Base-by-base conservation (phyloP, 2,329 filamentous ascomycete genomes). In the Dendryphion nanum region DNA sequence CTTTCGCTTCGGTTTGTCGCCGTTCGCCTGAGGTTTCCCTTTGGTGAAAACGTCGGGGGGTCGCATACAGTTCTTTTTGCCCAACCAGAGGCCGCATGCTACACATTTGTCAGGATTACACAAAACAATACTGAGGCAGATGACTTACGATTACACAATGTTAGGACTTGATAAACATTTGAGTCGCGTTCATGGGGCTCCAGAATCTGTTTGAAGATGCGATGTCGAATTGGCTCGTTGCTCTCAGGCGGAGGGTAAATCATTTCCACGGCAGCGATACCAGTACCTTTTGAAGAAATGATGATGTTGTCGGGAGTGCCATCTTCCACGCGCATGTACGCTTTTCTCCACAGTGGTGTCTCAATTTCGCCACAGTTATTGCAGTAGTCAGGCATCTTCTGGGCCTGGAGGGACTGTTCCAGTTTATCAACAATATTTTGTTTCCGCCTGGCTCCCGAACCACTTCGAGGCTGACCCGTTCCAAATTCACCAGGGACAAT, bases 331-430 rank as follows among this genome's bases (percentile, higher is more conserved):
- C 89, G 88, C n/a, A 82, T 82, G 76, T 85, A 96, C 10, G 93
- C 88, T 57, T 91, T 93, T 43, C 93, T 83, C 93, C 93, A 98
- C 0, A 91, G 96, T 0, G 91, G 88, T 1, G 93, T 98, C 55
- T 97, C 87, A 40, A 98, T 95, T 5, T 89, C 86, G 5, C 93
- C 93, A 55, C 93, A 98, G 55, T 97, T 95, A 47, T 80, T 80
- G 63, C 93, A 98, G 57, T 84, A 97, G 1, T 85, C 84, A 0
- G 93, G 93, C 74, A 90, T 85, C 48, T 89, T 79, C 4, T 93
- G 93, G 38, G 81, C 81, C n/a, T 76, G 76, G 37, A 97, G 82
- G 16, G 77, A 74, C 39, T 69, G 63, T 29, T 78, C 70, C 16
- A 83, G 61, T 34, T 73, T 73, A 17, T 76, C 71, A 47, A 77